phyloP scores from a whole-genome alignment of 2,329 filamentous ascomycete species.

The Penicillium sp. region DNA sequence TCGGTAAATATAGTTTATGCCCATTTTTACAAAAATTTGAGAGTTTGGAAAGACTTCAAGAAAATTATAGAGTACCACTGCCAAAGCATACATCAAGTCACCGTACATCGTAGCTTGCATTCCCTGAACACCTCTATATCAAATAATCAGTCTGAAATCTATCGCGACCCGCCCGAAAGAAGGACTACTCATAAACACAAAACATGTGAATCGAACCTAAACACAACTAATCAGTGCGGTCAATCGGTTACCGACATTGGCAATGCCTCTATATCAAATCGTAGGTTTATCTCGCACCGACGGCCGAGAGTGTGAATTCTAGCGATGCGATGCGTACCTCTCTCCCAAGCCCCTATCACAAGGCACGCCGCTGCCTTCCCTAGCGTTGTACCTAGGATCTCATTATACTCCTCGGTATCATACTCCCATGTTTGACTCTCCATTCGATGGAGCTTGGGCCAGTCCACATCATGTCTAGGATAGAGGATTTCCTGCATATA shows the following conservation, averaged over 20 bases:
- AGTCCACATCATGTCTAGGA: not conserved
- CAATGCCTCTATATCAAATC: not conserved
- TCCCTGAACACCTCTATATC: too few species aligned
- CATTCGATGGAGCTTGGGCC: not conserved
- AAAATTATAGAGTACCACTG: too few species aligned
- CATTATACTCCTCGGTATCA: not conserved
- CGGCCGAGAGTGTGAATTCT: not conserved
- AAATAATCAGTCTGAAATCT: not conserved
- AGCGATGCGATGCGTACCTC: not conserved
- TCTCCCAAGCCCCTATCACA: not conserved
- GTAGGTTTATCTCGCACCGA: not conserved
- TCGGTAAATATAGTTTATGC: too few species aligned
- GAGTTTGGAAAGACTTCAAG: too few species aligned
- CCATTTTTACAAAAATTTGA: too few species aligned
- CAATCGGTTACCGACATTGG: not conserved
- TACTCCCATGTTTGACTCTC: not conserved
- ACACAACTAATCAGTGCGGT: rapidly evolving
- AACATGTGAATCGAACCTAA: too few species aligned
- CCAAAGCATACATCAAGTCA: too few species aligned
- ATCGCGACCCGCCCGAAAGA: not conserved
- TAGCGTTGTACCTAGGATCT: not conserved
- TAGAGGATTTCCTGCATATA: not conserved
- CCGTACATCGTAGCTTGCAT: not conserved
- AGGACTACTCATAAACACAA: not conserved
- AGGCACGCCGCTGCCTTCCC: not conserved